A percentile compares a stretch with the other conserved stretches of the same genome.
These are phyloP conservation scores for Umbelopsis vinacea DNA, from an alignment of 192 early-diverging fungal species.

Conservation along the genomic window DNA sequence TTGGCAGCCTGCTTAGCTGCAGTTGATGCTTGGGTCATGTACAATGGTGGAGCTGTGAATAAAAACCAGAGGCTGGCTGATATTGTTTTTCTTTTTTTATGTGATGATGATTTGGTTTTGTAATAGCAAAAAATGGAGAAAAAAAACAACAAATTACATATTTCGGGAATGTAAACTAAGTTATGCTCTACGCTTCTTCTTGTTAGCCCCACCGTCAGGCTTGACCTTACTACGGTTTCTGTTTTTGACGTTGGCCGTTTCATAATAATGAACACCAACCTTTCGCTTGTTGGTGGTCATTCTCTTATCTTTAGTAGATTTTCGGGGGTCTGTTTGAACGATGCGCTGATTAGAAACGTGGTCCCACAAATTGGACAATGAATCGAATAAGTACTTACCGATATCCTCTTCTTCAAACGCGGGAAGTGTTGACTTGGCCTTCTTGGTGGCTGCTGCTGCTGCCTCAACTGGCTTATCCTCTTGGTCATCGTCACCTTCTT, in stretches of 20 bases:
- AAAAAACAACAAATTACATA: background rate
- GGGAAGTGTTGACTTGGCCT: constrained; percentile 12
- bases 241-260: constrained; percentile 95
- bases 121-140: background rate
- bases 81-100: no score
- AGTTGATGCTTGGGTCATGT: background rate
- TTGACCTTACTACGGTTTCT: constrained; percentile 81
- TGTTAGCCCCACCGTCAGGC: constrained; percentile 67
- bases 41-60: background rate
- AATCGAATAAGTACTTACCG: background rate
- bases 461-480: constrained; percentile 32
- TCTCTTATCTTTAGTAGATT: constrained; percentile 67
- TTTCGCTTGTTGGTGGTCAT: constrained; percentile 95
- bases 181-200: constrained; percentile 33
- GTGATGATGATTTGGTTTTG: background rate
- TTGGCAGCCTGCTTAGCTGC: background rate
- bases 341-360: background rate
- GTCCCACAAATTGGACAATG: background rate
- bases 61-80: background rate
- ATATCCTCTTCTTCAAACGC: constrained; percentile 26
- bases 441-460: background rate
- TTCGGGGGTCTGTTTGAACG: constrained; percentile 41
- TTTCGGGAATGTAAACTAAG: background rate
- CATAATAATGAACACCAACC: constrained; percentile 90
- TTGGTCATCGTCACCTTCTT: constrained; percentile 37